These are phyloP conservation scores for Eragrostis nindensis DNA, from an alignment of 176 grass and related monocot genomes.

Conservation along the genomic window DNA sequence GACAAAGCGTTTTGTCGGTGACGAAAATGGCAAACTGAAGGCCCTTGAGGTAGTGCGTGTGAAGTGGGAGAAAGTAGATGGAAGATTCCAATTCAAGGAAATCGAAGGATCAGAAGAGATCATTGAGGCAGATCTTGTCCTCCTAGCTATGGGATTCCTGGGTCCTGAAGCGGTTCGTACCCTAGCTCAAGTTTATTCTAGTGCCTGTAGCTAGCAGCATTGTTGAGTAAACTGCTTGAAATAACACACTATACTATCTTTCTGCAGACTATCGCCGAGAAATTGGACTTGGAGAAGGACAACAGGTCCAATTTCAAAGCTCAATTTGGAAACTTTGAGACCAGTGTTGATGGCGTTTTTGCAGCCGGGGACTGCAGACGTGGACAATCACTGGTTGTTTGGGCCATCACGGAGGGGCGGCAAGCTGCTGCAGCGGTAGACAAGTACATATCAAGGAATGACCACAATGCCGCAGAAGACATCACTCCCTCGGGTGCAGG, in stretches of 20 bases:
- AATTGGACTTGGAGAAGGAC: slow-evolving; percentile 81
- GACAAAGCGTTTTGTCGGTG: slow-evolving; percentile 86
- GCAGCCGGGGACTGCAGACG: slow-evolving; percentile 95
- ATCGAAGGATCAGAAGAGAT: slow-evolving; percentile 77
- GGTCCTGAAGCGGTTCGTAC: slow-evolving; percentile 81
- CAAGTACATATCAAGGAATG: slow-evolving; percentile 69
- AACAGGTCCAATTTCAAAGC: slow-evolving; percentile 94
- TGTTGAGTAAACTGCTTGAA: neutral
- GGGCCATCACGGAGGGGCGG: slow-evolving; percentile 97
- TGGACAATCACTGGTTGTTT: slow-evolving; percentile 94
- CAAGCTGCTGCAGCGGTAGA: slow-evolving; percentile 77
- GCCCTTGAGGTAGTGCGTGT: slow-evolving; percentile 80
- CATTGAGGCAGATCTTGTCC: slow-evolving; percentile 96
- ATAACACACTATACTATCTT: slow-evolving; percentile 32
- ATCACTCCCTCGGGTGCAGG: slow-evolving; percentile 44
- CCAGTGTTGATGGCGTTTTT: slow-evolving; percentile 87
- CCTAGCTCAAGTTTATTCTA: neutral
- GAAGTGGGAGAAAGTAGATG: slow-evolving; percentile 71
- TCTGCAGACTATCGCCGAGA: slow-evolving; percentile 69
- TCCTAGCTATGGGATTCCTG: slow-evolving; percentile 96
- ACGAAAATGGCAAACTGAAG: slow-evolving; percentile 82
- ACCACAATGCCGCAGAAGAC: slow-evolving; percentile 26
- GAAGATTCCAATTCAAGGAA: slow-evolving; percentile 73
- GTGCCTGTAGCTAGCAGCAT: neutral
- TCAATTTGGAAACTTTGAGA: slow-evolving; percentile 80